Evolutionary conservation across 352 stramenopile species (phyloP).

Genomic region (Globisporangium yorkense): DNA sequence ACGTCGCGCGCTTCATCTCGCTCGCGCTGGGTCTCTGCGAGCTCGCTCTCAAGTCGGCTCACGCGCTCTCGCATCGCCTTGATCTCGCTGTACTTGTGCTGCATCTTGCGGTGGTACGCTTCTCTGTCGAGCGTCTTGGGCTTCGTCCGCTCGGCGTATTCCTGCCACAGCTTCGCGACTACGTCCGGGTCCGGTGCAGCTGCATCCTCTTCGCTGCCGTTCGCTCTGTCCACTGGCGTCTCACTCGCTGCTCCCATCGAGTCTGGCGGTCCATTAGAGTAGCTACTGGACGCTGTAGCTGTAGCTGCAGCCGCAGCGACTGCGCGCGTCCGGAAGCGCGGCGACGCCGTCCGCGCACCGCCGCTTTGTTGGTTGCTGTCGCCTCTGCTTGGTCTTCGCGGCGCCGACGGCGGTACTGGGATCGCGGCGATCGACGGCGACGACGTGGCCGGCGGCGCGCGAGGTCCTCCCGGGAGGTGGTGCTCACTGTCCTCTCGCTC

Average conservation of each 20-base stretch:
- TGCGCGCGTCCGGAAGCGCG: constrained; percentile 25
- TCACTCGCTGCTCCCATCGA: background rate
- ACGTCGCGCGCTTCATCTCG: constrained; percentile 27
- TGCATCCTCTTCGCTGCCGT: background rate
- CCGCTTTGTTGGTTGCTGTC: constrained; percentile 21
- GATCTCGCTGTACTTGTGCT: constrained; percentile 60
- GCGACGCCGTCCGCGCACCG: constrained; percentile 1
- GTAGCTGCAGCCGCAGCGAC: constrained; percentile 13
- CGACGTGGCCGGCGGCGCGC: background rate
- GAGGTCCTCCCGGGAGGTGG: background rate
- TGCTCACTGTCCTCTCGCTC: constrained; percentile 3
- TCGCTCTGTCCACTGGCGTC: background rate
- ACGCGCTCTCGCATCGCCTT: constrained; percentile 48
- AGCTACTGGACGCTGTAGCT: background rate
- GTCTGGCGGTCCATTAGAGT: background rate
- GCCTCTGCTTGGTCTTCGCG: constrained; percentile 11
- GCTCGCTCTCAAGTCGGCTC: constrained; percentile 33
- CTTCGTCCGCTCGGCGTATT: constrained; percentile 47
- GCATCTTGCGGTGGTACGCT: constrained; percentile 68
- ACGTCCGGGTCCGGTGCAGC: constrained; percentile 25
- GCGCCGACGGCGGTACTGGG: constrained; percentile 16
- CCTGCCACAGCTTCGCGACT: constrained; percentile 56
- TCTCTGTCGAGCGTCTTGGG: constrained; percentile 38
- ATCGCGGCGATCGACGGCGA: constrained; percentile 18
- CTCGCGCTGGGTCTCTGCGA: constrained; percentile 26